Evolutionary conservation across 768 basidiomycete genomes (phyloP), one percentile per base, ranked within the genome.

Genomic region (Amanita jacksonii): DNA sequence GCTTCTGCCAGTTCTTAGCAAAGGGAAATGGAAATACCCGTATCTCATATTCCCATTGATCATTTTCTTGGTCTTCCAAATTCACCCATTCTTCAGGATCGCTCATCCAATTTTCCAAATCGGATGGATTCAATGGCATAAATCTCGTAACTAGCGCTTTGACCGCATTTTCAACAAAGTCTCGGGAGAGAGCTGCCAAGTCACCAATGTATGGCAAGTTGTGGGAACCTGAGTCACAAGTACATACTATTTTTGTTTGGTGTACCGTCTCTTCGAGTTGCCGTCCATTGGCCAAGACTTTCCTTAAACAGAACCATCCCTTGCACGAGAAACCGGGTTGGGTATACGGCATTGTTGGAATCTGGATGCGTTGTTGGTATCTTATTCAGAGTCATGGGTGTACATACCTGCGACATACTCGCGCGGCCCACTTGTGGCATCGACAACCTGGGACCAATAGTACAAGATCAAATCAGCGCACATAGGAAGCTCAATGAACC

Each of bases 41-140:
- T 47, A 96, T 77, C 54, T 94, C 90, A 54, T 76, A 97, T 53
- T 92, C 84, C 92, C 93, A 97, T 46, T 86, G 79, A 30, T 93
- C 91, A 33, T 79, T 85, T 50, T 91, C 90, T 50, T 81, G 81
- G 47, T 90, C 89, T 61, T 97, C 91, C 8, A 77, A 62, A 47
- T 89, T 87, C 8, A 94, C 76, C 89, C 91, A 99, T 53, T 93
- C 88, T 66, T 99, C 94, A 0, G 93, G 91, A 57, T 93, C 89
- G 12, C 73, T 71, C 63, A 81, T 70, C 87, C 93, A 91, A 4
- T 72, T 73, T 51, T 89, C 78, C 8, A 97, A 70, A 59, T 97
- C 94, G 1, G 72, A 64, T 4, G 84, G 72, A 43, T 83, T 84
- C 35, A 99, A 66, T 9, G 88, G 89, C 59, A 99, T 80, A 54